Evolutionary conservation across 2,329 filamentous ascomycete species (phyloP).

Genomic region (Lasiodiplodia hormozganensis): DNA sequence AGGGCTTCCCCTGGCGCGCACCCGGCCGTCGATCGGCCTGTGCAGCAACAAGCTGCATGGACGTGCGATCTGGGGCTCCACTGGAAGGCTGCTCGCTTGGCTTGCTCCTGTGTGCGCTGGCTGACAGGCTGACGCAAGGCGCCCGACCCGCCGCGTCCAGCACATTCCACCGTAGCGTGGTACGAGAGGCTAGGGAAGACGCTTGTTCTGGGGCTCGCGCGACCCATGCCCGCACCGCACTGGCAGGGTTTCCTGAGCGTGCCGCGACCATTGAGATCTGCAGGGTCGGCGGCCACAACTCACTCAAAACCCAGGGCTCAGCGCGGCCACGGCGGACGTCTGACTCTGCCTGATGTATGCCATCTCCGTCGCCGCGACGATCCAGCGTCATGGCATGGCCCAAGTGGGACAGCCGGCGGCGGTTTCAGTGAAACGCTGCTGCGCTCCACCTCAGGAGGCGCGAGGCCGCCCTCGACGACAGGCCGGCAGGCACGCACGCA

Average conservation of each 20-base stretch:
- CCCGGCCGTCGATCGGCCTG: slow-evolving; percentile 14
- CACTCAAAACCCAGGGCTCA: slow-evolving; percentile 5
- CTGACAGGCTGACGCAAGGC: slow-evolving; percentile 28
- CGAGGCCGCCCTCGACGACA: not conserved
- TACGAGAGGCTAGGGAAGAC: slow-evolving; percentile 1
- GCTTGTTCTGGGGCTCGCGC: slow-evolving; percentile 14
- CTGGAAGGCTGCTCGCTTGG: slow-evolving; percentile 26
- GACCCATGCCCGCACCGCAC: slow-evolving; percentile 7
- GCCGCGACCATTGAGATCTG: slow-evolving; percentile 26
- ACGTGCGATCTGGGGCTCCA: slow-evolving; percentile 26
- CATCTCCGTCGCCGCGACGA: slow-evolving; percentile 11
- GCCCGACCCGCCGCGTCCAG: slow-evolving; percentile 18
- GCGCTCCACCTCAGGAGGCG: slow-evolving; percentile 21
- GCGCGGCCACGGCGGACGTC: slow-evolving; percentile 4
- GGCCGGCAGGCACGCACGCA: slow-evolving; percentile 1
- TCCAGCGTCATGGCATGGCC: slow-evolving; percentile 15
- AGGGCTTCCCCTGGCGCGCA: slow-evolving; percentile 20
- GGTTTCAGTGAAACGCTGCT: slow-evolving; percentile 26
- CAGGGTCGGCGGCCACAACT: slow-evolving; percentile 24
- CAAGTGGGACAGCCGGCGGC: slow-evolving; percentile 21
- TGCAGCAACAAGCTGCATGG: not conserved
- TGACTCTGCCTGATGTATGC: slow-evolving; percentile 22
- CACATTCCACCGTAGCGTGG: slow-evolving; percentile 14
- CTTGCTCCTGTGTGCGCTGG: slow-evolving; percentile 23
- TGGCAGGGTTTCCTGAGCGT: slow-evolving; percentile 14